phyloP scores from a whole-genome alignment of 495 filamentous ascomycete species.

The Astrothelium macrocarpum region DNA sequence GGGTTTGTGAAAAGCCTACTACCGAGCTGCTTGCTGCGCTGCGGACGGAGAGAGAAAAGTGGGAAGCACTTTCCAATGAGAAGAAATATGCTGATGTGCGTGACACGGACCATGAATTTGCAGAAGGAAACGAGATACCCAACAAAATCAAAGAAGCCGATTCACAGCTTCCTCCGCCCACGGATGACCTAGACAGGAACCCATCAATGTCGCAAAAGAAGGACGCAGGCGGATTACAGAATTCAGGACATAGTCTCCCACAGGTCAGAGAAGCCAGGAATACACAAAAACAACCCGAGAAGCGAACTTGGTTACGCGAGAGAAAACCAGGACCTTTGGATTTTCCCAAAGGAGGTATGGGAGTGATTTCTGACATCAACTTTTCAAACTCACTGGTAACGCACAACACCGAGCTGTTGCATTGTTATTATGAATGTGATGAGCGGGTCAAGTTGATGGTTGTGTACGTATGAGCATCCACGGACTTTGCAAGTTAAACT shows the following conservation, averaged over 20 bases:
- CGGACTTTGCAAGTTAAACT: neutral
- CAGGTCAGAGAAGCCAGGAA: neutral
- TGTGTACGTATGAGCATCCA: constrained; percentile 26
- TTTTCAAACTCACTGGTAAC: constrained; percentile 69
- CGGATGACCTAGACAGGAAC: neutral
- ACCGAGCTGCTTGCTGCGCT: constrained; percentile 42
- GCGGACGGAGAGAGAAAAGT: constrained; percentile 47
- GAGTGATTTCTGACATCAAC: constrained; percentile 76
- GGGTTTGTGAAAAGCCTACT: constrained; percentile 61
- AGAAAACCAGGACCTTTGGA: constrained; percentile 51
- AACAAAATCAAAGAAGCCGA: neutral
- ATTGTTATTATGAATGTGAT: constrained; percentile 68
- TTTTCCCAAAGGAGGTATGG: constrained; percentile 58
- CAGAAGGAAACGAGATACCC: constrained; percentile 7
- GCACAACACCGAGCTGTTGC: constrained; percentile 68
- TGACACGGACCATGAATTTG: constrained; percentile 15
- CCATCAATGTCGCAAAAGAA: neutral
- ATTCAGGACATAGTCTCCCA: neutral
- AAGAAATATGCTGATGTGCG: constrained; percentile 21
- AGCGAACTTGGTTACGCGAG: constrained; percentile 38
- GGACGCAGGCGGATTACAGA: neutral
- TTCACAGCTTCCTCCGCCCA: neutral
- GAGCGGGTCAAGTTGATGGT: constrained; percentile 62
- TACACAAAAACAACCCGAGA: constrained; percentile 12
- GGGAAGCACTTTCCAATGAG: constrained; percentile 38